A percentile compares a stretch with the other conserved stretches of the same genome.
phyloP scores from a whole-genome alignment of 805 yeast species.

The Nakazawaea molendinolei region DNA sequence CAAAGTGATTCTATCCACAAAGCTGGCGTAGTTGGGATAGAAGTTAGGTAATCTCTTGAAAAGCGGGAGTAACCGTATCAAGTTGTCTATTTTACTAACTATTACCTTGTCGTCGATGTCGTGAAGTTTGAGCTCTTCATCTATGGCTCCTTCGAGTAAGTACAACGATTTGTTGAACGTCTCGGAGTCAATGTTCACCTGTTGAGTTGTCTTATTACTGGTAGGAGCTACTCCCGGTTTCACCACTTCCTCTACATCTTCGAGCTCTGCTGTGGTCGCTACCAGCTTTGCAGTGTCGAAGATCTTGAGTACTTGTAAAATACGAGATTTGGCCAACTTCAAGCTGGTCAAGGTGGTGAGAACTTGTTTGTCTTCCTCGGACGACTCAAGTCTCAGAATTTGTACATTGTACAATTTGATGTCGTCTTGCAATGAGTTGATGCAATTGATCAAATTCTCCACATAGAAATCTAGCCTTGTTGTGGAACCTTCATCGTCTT shows the following conservation, averaged over 20 bases:
- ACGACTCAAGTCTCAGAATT: constrained; percentile 14
- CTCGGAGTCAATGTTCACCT: constrained; percentile 17
- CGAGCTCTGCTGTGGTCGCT: constrained; percentile 24
- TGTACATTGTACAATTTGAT: constrained; percentile 26
- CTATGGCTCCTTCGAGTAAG: constrained; percentile 38
- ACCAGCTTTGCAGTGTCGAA: constrained; percentile 39
- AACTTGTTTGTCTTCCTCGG: constrained; percentile 18
- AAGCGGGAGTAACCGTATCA: constrained; percentile 43
- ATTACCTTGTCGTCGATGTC: constrained; percentile 28
- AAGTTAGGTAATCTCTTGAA: constrained; percentile 48
- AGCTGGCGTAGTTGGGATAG: constrained; percentile 41
- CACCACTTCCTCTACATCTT: constrained; percentile 12
- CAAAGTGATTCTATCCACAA: constrained; percentile 33
- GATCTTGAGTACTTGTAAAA: constrained; percentile 37
- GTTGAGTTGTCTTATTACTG: constrained; percentile 6
- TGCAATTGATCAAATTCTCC: constrained; percentile 52
- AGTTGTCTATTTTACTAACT: constrained; percentile 36
- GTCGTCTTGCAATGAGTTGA: constrained; percentile 48
- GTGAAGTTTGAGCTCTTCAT: constrained; percentile 31
- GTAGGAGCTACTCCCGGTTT: constrained; percentile 9
- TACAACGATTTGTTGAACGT: constrained; percentile 31
- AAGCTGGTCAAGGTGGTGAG: constrained; percentile 36
- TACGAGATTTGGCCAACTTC: constrained; percentile 36
- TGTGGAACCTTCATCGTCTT: constrained; percentile 23
- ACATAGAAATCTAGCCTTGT: constrained; percentile 60